Percentiles rank a stretch among this genome's conserved stretches.
These are phyloP conservation scores for Harringtonia lauricola DNA, from an alignment of 2,329 filamentous ascomycete genomes.

Conservation along the genomic window DNA sequence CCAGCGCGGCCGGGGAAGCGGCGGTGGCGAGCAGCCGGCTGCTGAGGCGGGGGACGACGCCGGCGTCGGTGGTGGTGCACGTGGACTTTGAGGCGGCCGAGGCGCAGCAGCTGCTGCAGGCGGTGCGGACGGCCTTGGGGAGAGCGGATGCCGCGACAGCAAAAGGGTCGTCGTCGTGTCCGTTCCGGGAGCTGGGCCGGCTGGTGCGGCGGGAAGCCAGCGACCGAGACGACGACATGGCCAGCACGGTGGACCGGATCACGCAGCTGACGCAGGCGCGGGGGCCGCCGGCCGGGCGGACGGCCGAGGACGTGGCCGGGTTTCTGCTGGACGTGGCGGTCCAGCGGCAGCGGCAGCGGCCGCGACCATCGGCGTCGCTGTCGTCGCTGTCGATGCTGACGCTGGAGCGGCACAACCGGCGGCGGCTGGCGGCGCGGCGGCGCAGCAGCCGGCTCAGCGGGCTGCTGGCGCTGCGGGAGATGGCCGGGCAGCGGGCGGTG, in stretches of 20 bases:
- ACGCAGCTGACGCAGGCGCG: not conserved
- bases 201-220: not conserved
- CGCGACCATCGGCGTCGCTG: not conserved
- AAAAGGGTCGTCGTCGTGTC: not conserved
- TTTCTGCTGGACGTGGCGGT: conserved; percentile 25
- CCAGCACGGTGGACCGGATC: not conserved
- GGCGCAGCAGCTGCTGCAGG: conserved; percentile 10
- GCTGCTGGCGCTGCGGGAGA: conserved; percentile 37
- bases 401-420: conserved; percentile 9
- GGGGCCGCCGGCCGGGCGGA: conserved; percentile 13
- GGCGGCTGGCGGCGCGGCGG: conserved; percentile 13
- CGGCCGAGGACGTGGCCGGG: conserved; percentile 20
- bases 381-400: conserved; percentile 16
- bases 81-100: conserved; percentile 34
- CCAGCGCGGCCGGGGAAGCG: no score
- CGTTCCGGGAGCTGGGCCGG: not conserved
- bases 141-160: no score
- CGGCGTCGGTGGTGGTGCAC: conserved; percentile 21
- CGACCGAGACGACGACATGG: not conserved
- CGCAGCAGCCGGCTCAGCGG: conserved; percentile 24
- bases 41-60: not conserved
- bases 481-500: conserved; percentile 32
- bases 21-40: not conserved
- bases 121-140: not conserved
- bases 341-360: conserved; percentile 7